Percentiles rank a stretch among this genome's conserved stretches.
Conservation (phyloP, 75 land plant species). For the Azolla pinnata region DNA sequence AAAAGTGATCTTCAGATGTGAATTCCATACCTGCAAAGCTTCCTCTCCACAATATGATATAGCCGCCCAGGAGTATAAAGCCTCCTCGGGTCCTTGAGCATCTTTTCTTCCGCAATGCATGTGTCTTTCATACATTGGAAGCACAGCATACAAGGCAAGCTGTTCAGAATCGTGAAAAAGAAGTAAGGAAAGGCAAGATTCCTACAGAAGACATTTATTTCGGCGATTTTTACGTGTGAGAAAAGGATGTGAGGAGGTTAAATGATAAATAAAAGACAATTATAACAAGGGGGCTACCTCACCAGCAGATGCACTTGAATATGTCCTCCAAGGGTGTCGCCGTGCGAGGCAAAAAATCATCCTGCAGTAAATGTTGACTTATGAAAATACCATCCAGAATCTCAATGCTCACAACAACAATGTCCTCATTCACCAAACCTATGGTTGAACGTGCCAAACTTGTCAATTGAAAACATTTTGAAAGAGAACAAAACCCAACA, state of each 20-base stretch:
- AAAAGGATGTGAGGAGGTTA: no score
- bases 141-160: conserved; percentile 66
- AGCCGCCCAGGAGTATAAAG: conserved; percentile 86
- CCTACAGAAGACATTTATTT: no score
- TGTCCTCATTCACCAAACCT: no score
- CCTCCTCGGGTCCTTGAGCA: conserved; percentile 64
- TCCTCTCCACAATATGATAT: conserved; percentile 91
- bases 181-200: no score
- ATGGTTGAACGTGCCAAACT: no score
- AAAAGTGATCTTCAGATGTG: no score
- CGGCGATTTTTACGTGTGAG: no score
- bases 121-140: conserved; percentile 63
- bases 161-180: no score
- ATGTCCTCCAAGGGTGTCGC: conserved; percentile 87
- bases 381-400: no score
- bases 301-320: conserved; percentile 86
- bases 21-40: conserved; percentile 67
- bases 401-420: no score
- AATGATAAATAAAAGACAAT: conserved; percentile 8
- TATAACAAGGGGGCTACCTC: conserved; percentile 11
- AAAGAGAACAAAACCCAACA: no score
- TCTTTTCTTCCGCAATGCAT: conserved; percentile 45
- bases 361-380: conserved; percentile 34
- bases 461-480: no score
- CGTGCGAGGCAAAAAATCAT: conserved; percentile 94